Evolutionary conservation across 805 yeast species (phyloP).

Genomic region (Ogataea wickerhamii): DNA sequence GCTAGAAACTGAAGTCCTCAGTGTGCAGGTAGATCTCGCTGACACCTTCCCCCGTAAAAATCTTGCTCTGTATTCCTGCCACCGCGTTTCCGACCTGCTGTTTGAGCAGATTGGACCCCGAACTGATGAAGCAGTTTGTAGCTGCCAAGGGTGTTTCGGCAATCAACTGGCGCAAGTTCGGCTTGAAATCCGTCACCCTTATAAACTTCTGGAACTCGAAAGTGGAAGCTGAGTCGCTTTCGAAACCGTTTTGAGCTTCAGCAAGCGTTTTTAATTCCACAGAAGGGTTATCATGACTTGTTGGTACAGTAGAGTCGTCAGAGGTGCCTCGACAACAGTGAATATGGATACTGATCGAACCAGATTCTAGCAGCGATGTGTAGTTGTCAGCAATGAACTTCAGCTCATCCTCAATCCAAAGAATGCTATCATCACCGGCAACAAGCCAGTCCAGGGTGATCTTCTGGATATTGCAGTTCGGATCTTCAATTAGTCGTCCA

Average conservation of each 20-base stretch:
- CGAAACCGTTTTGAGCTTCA: not conserved
- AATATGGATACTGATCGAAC: constrained; percentile 15
- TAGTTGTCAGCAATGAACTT: constrained; percentile 32
- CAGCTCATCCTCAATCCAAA: constrained; percentile 41
- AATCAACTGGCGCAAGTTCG: constrained; percentile 16
- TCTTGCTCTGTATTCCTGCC: constrained; percentile 39
- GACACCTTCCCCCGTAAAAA: constrained; percentile 22
- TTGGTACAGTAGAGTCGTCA: not conserved
- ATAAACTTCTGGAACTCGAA: not conserved
- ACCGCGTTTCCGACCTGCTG: constrained; percentile 36
- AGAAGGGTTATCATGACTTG: not conserved
- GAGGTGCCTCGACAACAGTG: constrained; percentile 7
- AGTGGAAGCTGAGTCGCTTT: not conserved
- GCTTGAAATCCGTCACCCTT: constrained; percentile 11
- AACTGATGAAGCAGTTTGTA: constrained; percentile 41
- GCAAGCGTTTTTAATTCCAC: not conserved
- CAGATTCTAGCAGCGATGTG: constrained; percentile 19
- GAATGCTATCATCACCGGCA: constrained; percentile 30
- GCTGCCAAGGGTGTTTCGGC: constrained; percentile 24
- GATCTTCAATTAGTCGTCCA: constrained; percentile 23
- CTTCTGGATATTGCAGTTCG: constrained; percentile 20
- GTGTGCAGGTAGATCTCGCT: constrained; percentile 50
- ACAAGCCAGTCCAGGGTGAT: constrained; percentile 47
- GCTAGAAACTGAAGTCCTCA: constrained; percentile 47
- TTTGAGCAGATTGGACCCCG: constrained; percentile 45